phyloP scores from a whole-genome alignment of 2,329 filamentous ascomycete species.

The Diaporthe vexans region DNA sequence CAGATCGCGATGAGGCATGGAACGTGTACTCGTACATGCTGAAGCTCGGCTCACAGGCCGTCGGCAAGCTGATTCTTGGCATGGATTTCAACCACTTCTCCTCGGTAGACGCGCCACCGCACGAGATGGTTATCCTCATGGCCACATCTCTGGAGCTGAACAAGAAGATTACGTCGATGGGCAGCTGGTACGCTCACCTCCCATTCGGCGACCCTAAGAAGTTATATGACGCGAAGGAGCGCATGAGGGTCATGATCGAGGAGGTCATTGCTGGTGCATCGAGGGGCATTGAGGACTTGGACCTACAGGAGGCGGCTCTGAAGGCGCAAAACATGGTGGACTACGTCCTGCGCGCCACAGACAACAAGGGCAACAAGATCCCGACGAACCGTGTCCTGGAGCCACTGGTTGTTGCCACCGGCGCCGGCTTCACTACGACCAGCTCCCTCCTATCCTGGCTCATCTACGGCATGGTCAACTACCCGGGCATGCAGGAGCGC shows the following conservation, averaged over 20 bases:
- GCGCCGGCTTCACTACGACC: constrained; percentile 73
- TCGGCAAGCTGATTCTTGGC: constrained; percentile 60
- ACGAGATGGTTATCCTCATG: constrained; percentile 66
- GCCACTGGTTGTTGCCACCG: constrained; percentile 65
- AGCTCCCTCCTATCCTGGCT: constrained; percentile 71
- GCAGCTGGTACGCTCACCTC: constrained; percentile 68
- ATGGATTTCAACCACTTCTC: constrained; percentile 62
- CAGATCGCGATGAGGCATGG: constrained; percentile 60
- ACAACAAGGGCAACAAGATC: constrained; percentile 67
- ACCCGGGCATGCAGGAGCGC: constrained; percentile 68
- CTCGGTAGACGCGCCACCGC: constrained; percentile 59
- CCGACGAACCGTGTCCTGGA: constrained; percentile 57
- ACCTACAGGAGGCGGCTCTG: constrained; percentile 63
- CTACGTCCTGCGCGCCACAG: constrained; percentile 66
- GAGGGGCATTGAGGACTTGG: constrained; percentile 55
- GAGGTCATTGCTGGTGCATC: constrained; percentile 56
- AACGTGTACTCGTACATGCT: constrained; percentile 66
- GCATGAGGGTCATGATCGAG: constrained; percentile 54
- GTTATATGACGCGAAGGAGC: constrained; percentile 52
- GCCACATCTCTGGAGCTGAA: constrained; percentile 67
- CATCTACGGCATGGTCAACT: constrained; percentile 66
- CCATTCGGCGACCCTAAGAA: constrained; percentile 70
- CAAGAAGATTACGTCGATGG: constrained; percentile 69
- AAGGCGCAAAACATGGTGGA: constrained; percentile 63
- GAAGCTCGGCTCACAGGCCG: constrained; percentile 61